These are phyloP conservation scores for Moniliophthora roreri DNA, from an alignment of 1,284 basidiomycete species.

Conservation along the genomic window DNA sequence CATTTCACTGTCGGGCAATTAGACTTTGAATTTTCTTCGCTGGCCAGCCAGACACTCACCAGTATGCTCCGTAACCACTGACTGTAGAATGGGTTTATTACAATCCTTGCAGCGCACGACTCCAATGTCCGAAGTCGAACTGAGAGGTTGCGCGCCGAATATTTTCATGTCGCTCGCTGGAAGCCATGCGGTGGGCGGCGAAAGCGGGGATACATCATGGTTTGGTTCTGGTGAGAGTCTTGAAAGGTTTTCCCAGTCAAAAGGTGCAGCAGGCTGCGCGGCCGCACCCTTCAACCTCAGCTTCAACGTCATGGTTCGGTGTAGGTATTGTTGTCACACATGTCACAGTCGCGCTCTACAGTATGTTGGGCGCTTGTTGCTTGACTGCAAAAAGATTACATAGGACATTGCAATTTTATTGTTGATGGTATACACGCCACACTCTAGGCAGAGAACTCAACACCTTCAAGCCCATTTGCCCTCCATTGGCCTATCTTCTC, in stretches of 20 bases:
- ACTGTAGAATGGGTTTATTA: slow-evolving; percentile 72
- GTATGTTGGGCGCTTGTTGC: background rate
- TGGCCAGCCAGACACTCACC: slow-evolving; percentile 46
- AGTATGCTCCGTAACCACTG: slow-evolving; percentile 73
- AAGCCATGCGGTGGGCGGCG: slow-evolving; percentile 81
- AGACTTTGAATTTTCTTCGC: background rate
- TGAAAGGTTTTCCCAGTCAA: slow-evolving; percentile 57
- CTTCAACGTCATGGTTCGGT: slow-evolving; percentile 14
- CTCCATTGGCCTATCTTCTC: slow-evolving; percentile 14
- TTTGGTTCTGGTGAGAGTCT: slow-evolving; percentile 35
- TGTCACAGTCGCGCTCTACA: background rate
- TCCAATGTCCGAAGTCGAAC: slow-evolving; percentile 62
- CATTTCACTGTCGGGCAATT: slow-evolving; percentile 51
- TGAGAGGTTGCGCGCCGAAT: slow-evolving; percentile 76
- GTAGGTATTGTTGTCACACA: background rate
- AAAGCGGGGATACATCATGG: slow-evolving; percentile 39
- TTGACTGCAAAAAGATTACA: too few relatives aligned
- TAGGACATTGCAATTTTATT: too few relatives aligned
- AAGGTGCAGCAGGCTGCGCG: slow-evolving; percentile 35
- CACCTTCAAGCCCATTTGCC: slow-evolving; percentile 15
- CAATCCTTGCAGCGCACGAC: slow-evolving; percentile 80
- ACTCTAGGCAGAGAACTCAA: slow-evolving; percentile 1
- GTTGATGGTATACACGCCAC: too few relatives aligned
- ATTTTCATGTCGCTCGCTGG: slow-evolving; percentile 85
- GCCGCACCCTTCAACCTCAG: slow-evolving; percentile 11